A percentile compares a stretch with the other conserved stretches of the same genome.
Evolutionary conservation across 495 filamentous ascomycete species (phyloP).

Genomic region (Penicillium soppii): DNA sequence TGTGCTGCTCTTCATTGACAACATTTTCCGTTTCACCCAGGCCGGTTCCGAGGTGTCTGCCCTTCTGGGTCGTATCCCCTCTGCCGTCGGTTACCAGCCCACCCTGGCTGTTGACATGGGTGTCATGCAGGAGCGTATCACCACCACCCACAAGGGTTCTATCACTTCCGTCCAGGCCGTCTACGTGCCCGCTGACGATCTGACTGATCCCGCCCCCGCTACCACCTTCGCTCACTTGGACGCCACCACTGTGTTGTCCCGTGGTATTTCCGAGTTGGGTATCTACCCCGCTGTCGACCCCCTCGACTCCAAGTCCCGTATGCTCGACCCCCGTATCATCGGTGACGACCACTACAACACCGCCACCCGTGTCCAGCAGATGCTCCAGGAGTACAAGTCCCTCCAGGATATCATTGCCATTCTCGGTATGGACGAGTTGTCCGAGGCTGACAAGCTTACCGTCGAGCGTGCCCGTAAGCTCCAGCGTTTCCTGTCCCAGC

Average conservation of each 20-base stretch:
- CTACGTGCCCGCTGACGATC: constrained; percentile 99
- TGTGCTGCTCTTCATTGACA: constrained; percentile 99
- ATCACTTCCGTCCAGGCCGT: constrained; percentile 99
- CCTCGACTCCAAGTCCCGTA: constrained; percentile 98
- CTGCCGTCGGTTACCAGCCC: constrained; percentile 99
- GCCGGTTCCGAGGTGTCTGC: constrained; percentile 99
- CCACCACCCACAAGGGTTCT: constrained; percentile 98
- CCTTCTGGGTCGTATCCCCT: constrained; percentile 98
- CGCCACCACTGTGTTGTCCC: constrained; percentile 99
- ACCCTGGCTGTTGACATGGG: constrained; percentile 99
- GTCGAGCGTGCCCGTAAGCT: constrained; percentile 99
- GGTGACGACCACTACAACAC: constrained; percentile 96
- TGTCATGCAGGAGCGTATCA: constrained; percentile 99
- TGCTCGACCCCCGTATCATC: constrained; percentile 98
- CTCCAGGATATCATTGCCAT: constrained; percentile 99
- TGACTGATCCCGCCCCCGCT: constrained; percentile 99
- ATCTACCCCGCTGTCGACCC: constrained; percentile 99
- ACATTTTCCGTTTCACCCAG: constrained; percentile 99
- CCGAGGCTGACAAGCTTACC: constrained; percentile 97
- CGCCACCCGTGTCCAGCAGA: constrained; percentile 93
- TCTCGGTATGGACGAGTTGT: constrained; percentile 99
- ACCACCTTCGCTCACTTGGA: constrained; percentile 99
- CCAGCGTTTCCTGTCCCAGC: constrained; percentile 98
- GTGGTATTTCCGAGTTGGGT: constrained; percentile 99
- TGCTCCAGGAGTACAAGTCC: constrained; percentile 99